Base-by-base conservation (phyloP, 2,329 filamentous ascomycete species). In the Lasiodiplodia theobromae region DNA sequence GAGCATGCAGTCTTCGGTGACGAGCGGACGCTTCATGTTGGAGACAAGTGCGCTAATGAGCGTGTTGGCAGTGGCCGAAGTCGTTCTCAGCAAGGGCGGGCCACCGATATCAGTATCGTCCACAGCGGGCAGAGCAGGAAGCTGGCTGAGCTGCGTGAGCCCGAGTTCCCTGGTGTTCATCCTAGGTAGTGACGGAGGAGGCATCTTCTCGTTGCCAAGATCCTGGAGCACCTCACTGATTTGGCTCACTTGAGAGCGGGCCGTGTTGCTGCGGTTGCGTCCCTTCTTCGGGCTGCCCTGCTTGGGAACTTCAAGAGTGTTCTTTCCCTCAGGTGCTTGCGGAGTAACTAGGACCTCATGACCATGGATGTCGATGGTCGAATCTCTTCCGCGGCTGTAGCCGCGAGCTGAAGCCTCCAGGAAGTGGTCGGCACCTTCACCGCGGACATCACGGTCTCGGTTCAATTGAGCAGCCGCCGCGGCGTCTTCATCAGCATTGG, bases 1-100 rank as follows among this genome's bases (percentile, higher is more conserved):
- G 18, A 86, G 88, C 94, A 99, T 99, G 81, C 95, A 98, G 77
- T 98, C 92, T 73, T 94, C 92, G 71, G 93, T 89, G 31, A 99
- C 87, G 40, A 87, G 83, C 0, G 93, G 92, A 23, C 86, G 87
- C 69, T 88, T 87, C 74, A 98, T 89, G 68, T 96, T 92, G 10
- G 89, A 77, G 16, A 85, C 74, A 6, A 87, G 76, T 12, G 85
- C 82, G 66, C 85, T 83, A 72, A 87, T 80, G 25, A 79, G 71
- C 21, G 74, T 72, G 5, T 84, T 81, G 52, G 85, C 86, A 37
- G 86, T 86, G 37, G 72, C 71, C 57, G 77, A 79, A 66, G 84
- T 81, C 63, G 89, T 87, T 38, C 83, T 81, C 67, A 85, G 85
- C 25, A 88, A 78, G n/a, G 89, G 84, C 23, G 92, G 91, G 0